Evolutionary conservation across 1,139 yeast genomes (phyloP).

Genomic region (Pichia sp.): DNA sequence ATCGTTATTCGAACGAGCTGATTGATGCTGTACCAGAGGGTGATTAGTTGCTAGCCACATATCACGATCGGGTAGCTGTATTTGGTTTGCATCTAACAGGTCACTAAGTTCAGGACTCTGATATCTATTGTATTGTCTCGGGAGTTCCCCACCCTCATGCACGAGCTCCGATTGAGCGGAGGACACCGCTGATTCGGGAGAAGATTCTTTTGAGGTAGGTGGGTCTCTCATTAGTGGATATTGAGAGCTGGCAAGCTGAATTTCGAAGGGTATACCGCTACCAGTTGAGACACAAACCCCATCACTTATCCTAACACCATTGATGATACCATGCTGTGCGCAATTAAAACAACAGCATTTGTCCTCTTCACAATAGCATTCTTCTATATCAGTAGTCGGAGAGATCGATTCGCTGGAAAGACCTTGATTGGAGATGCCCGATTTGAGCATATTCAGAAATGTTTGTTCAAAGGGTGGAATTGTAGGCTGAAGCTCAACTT

Average conservation of each 20-base stretch:
- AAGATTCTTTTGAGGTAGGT: slow-evolving; percentile 5
- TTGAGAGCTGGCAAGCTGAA: slow-evolving; percentile 9
- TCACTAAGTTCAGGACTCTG: too few species aligned
- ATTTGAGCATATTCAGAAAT: slow-evolving; percentile 5
- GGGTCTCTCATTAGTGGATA: slow-evolving; percentile 13
- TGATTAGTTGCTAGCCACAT: too few species aligned
- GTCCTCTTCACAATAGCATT: slow-evolving; percentile 39
- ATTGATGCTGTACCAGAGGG: too few species aligned
- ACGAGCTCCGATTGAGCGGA: too few species aligned
- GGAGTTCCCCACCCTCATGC: too few species aligned
- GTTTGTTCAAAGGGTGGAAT: slow-evolving; percentile 15
- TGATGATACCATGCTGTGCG: slow-evolving; percentile 46
- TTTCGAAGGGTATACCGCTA: slow-evolving; percentile 8
- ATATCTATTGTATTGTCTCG: too few species aligned
- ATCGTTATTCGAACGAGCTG: too few species aligned
- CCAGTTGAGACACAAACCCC: slow-evolving; percentile 18
- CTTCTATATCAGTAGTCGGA: slow-evolving; percentile 10
- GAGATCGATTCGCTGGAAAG: background rate
- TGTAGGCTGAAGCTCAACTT: slow-evolving; percentile 12
- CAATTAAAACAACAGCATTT: slow-evolving; percentile 48
- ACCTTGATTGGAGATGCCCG: background rate
- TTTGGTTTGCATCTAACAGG: too few species aligned
- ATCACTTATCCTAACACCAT: slow-evolving; percentile 43
- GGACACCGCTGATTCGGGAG: too few species aligned
- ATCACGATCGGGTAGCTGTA: too few species aligned